A percentile compares a stretch with the other conserved stretches of the same genome.
These are phyloP conservation scores for Phytophthora constricta DNA, from an alignment of 352 stramenopile species.

Conservation along the genomic window DNA sequence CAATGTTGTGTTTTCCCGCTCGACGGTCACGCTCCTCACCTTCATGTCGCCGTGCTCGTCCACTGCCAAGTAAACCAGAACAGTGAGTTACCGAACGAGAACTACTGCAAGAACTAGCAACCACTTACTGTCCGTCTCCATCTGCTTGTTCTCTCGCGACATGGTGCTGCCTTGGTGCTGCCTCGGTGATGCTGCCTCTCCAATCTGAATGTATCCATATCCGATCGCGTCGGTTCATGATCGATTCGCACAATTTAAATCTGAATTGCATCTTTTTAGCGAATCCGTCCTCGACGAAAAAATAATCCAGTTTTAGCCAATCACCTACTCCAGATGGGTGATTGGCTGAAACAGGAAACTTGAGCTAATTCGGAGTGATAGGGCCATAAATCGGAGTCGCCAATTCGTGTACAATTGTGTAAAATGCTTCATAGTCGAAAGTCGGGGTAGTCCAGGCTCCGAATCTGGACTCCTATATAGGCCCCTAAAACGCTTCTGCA, in stretches of 20 bases:
- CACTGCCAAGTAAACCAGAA: constrained; percentile 45
- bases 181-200: background rate
- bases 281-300: constrained; percentile 27
- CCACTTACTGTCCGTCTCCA: constrained; percentile 80
- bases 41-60: constrained; percentile 88
- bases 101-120: background rate
- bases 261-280: constrained; percentile 8
- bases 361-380: no score
- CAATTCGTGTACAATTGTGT: no score
- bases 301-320: constrained; percentile 16
- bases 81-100: constrained; percentile 5
- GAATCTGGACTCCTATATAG: no score
- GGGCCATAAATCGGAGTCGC: no score
- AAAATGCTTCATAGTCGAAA: no score
- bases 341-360: no score
- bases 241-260: constrained; percentile 6
- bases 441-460: no score
- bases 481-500: no score
- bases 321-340: no score
- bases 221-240: constrained; percentile 27
- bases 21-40: constrained; percentile 23
- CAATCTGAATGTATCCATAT: constrained; percentile 11
- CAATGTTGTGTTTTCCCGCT: background rate
- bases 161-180: constrained; percentile 23
- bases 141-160: constrained; percentile 78